Conservation (phyloP, 2,329 filamentous ascomycete genomes). For the Pochonia chlamydosporia region DNA sequence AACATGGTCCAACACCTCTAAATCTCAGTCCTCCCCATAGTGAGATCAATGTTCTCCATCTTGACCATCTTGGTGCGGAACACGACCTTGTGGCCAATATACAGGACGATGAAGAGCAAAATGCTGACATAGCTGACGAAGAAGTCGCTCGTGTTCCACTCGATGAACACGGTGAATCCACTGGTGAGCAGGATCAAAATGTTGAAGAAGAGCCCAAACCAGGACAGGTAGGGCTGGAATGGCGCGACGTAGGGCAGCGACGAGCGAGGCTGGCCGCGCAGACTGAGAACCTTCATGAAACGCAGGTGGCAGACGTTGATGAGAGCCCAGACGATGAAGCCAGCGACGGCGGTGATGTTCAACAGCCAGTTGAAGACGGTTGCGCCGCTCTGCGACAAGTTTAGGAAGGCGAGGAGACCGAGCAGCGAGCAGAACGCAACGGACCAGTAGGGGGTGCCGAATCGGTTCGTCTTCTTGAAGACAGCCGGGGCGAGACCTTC, state of each 20-base stretch:
- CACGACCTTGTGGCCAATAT: slow-evolving; percentile 53
- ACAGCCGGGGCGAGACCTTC: slow-evolving; percentile 57
- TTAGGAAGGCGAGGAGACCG: slow-evolving; percentile 62
- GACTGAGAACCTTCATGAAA: slow-evolving; percentile 55
- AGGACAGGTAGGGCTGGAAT: slow-evolving; percentile 58
- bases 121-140: slow-evolving; percentile 61
- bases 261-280: slow-evolving; percentile 51
- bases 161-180: slow-evolving; percentile 63
- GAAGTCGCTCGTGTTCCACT: slow-evolving; percentile 55
- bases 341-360: slow-evolving; percentile 63
- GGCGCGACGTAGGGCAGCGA: slow-evolving; percentile 56
- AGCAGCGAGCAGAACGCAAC: slow-evolving; percentile 50
- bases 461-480: slow-evolving; percentile 52
- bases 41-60: slow-evolving; percentile 29
- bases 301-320: slow-evolving; percentile 59
- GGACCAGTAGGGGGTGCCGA: slow-evolving; percentile 57
- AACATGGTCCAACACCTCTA: background rate
- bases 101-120: slow-evolving; percentile 56
- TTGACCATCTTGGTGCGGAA: slow-evolving; percentile 33
- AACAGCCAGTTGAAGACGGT: slow-evolving; percentile 68
- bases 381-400: slow-evolving; percentile 51
- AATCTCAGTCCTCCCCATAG: slow-evolving; percentile 6
- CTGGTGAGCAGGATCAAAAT: slow-evolving; percentile 59
- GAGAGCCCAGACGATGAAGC: slow-evolving; percentile 65
- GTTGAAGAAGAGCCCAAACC: slow-evolving; percentile 62